These are phyloP conservation scores for Ramaria rubella DNA, from an alignment of 768 basidiomycete genomes.

Conservation along the genomic window DNA sequence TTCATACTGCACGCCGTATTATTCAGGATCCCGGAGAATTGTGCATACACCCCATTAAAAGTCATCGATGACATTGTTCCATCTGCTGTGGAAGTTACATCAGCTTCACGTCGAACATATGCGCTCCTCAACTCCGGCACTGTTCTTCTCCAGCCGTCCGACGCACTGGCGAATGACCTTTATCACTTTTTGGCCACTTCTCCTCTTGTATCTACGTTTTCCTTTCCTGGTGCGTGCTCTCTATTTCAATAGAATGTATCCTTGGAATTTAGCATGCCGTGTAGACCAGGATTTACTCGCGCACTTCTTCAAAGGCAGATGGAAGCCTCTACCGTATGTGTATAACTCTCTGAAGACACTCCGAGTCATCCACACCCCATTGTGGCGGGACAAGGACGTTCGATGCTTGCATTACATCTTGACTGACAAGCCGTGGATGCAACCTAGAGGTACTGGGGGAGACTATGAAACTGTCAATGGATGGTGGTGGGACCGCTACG, in stretches of 20 bases:
- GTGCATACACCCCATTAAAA: slow-evolving; percentile 58
- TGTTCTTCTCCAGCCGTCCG: slow-evolving; percentile 77
- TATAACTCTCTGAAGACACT: slow-evolving; percentile 94
- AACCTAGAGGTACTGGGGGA: slow-evolving; percentile 39
- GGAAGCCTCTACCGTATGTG: slow-evolving; percentile 75
- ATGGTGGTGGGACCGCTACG: slow-evolving; percentile 81
- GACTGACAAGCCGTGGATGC: slow-evolving; percentile 80
- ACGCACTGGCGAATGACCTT: slow-evolving; percentile 45
- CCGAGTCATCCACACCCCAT: slow-evolving; percentile 54
- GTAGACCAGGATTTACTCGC: slow-evolving; percentile 92
- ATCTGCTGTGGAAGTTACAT: slow-evolving; percentile 26
- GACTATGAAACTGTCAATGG: slow-evolving; percentile 48
- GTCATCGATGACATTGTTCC: slow-evolving; percentile 44
- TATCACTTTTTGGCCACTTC: slow-evolving; percentile 49
- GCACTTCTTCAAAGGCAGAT: slow-evolving; percentile 67
- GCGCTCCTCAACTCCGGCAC: slow-evolving; percentile 85
- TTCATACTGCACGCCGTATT: background rate
- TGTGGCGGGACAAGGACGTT: slow-evolving; percentile 86
- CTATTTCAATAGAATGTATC: background rate
- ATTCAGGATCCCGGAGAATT: slow-evolving; percentile 84
- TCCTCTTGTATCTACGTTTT: slow-evolving; percentile 37
- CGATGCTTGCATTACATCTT: slow-evolving; percentile 85
- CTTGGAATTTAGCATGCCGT: slow-evolving; percentile 36
- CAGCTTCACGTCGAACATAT: slow-evolving; percentile 61
- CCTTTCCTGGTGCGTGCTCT: slow-evolving; percentile 1